Conservation (phyloP, 1,284 basidiomycete genomes). For the Schizopora paradoxa region DNA sequence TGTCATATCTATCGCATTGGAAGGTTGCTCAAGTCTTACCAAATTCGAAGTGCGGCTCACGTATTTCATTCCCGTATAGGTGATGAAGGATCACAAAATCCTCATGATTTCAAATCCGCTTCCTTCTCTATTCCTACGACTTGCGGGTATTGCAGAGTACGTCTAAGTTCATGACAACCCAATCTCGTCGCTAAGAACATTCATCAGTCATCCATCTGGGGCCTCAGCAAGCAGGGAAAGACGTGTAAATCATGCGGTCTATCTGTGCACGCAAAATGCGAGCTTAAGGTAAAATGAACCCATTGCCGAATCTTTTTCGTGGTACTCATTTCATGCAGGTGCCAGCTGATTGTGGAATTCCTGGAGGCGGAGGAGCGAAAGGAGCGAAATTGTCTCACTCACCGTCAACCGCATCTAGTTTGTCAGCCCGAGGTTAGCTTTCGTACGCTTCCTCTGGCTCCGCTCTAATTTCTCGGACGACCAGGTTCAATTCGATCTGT, state of each 20-base stretch:
- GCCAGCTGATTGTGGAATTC: conserved; percentile 78
- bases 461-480: too few relatives aligned
- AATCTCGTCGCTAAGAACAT: conserved; percentile 5
- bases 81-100: conserved; percentile 64
- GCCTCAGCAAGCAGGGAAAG: conserved; percentile 78
- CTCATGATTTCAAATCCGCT: conserved; percentile 77
- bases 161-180: conserved; percentile 14
- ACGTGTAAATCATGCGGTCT: conserved; percentile 74
- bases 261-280: conserved; percentile 80
- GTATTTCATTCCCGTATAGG: conserved; percentile 35
- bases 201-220: conserved; percentile 73
- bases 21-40: conserved; percentile 42
- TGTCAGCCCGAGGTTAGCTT: conserved; percentile 25
- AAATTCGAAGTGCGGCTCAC: conserved; percentile 1
- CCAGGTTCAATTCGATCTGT: too few relatives aligned
- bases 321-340: too few relatives aligned
- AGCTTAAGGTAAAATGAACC: conserved; percentile 72
- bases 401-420: conserved; percentile 29
- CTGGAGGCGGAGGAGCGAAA: conserved; percentile 29
- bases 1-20: conserved; percentile 55
- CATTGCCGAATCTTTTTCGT: too few relatives aligned
- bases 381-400: conserved; percentile 24
- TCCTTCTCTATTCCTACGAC: conserved; percentile 79
- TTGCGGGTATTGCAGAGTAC: conserved; percentile 76
- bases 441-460: conserved; percentile 3